phyloP scores from a whole-genome alignment of 1,139 yeast genomes.

The Kurtzmaniella natalensis region DNA sequence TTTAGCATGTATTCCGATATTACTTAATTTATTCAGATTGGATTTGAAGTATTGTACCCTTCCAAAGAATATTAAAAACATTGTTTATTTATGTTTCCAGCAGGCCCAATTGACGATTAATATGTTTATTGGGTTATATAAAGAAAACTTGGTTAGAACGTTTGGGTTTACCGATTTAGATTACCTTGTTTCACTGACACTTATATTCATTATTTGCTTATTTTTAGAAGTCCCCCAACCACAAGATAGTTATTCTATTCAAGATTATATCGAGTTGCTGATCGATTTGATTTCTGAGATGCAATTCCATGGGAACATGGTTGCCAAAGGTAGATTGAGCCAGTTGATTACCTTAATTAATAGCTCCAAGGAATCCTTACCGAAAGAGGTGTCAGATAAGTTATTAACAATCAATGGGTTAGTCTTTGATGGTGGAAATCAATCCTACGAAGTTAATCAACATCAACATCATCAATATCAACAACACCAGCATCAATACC shows the following conservation, averaged over 20 bases:
- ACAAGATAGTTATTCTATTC: slow-evolving; percentile 12
- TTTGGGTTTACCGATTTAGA: slow-evolving; percentile 29
- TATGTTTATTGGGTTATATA: slow-evolving; percentile 19
- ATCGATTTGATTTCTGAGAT: slow-evolving; percentile 20
- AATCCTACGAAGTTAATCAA: background rate
- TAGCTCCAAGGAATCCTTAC: slow-evolving; percentile 10
- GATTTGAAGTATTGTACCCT: slow-evolving; percentile 7
- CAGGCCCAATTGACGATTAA: slow-evolving; percentile 24
- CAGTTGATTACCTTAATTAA: slow-evolving; percentile 17
- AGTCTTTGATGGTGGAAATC: background rate
- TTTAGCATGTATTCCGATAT: slow-evolving; percentile 23
- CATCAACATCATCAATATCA: too few relatives aligned
- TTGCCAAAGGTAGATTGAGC: slow-evolving; percentile 21
- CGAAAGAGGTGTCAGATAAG: slow-evolving; percentile 4
- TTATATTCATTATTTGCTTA: slow-evolving; percentile 21
- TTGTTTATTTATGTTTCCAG: slow-evolving; percentile 17
- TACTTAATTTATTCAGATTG: slow-evolving; percentile 15
- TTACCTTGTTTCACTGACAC: slow-evolving; percentile 18
- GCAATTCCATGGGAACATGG: slow-evolving; percentile 19
- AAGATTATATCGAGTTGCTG: slow-evolving; percentile 18
- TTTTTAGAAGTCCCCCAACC: slow-evolving; percentile 11
- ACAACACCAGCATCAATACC: too few relatives aligned
- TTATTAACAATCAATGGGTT: slow-evolving; percentile 1
- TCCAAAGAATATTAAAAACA: slow-evolving; percentile 19
- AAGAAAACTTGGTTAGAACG: slow-evolving; percentile 15